Evolutionary conservation across 305 asterid genomes (phyloP).

Genomic region (Petunia hybrid): DNA sequence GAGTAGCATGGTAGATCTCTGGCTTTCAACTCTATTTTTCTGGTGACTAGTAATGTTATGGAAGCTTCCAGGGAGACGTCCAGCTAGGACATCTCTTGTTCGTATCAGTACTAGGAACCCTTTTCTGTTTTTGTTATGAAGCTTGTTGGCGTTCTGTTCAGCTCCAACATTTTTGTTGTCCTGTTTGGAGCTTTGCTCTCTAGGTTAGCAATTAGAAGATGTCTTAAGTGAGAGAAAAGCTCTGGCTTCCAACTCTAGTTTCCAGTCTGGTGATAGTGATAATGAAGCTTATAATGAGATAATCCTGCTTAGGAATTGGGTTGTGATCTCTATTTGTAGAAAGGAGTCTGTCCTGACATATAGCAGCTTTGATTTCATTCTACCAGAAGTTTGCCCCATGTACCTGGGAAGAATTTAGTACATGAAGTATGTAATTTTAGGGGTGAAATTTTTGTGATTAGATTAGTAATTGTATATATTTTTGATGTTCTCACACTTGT

Average conservation of each 20-base stretch:
- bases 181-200: neutral
- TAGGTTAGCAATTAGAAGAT: neutral
- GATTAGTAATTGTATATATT: conserved; percentile 19
- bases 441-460: neutral
- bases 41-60: neutral
- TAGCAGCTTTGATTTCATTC: neutral
- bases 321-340: neutral
- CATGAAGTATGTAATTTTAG: neutral
- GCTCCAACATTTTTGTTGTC: neutral
- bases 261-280: neutral
- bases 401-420: neutral
- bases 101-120: neutral
- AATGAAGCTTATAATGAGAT: neutral
- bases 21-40: conserved; percentile 1
- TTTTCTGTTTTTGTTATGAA: neutral
- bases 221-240: neutral
- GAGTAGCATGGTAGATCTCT: neutral
- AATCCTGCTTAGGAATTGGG: neutral
- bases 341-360: neutral
- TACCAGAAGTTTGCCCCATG: neutral
- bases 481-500: neutral
- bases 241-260: conserved; percentile 1
- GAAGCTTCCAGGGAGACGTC: conserved; percentile 13
- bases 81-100: neutral
- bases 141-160: neutral